phyloP scores from a whole-genome alignment of 306 rosid species.

The Vachellia collinsii region DNA sequence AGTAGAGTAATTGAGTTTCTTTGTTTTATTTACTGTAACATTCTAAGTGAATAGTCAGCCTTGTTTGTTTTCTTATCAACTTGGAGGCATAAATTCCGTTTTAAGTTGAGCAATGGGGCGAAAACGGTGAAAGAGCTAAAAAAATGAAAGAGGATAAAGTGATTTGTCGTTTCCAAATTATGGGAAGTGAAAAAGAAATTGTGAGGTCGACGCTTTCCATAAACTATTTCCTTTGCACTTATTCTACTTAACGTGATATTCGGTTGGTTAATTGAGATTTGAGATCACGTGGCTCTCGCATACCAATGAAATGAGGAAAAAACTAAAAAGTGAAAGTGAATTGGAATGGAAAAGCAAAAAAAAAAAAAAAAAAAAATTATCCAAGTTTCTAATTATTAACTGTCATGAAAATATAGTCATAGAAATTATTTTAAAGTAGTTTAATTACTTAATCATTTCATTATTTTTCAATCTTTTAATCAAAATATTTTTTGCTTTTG shows the following conservation, averaged over 20 bases:
- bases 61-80: background rate
- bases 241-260: background rate
- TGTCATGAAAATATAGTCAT: too few species aligned
- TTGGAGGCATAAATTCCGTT: background rate
- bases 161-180: background rate
- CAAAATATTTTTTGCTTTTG: background rate
- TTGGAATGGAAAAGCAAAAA: too few species aligned
- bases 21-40: background rate
- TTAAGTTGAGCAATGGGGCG: background rate
- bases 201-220: background rate
- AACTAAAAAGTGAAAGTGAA: background rate
- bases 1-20: background rate
- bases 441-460: too few species aligned
- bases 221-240: background rate
- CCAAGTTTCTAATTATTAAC: too few species aligned
- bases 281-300: background rate
- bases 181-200: background rate
- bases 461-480: background rate
- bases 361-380: too few species aligned
- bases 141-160: background rate
- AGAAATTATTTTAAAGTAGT: too few species aligned
- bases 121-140: background rate
- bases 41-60: background rate
- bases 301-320: background rate
- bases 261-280: background rate